phyloP scores from a whole-genome alignment of 2,329 filamentous ascomycete genomes.

The Sporothrix pallida region DNA sequence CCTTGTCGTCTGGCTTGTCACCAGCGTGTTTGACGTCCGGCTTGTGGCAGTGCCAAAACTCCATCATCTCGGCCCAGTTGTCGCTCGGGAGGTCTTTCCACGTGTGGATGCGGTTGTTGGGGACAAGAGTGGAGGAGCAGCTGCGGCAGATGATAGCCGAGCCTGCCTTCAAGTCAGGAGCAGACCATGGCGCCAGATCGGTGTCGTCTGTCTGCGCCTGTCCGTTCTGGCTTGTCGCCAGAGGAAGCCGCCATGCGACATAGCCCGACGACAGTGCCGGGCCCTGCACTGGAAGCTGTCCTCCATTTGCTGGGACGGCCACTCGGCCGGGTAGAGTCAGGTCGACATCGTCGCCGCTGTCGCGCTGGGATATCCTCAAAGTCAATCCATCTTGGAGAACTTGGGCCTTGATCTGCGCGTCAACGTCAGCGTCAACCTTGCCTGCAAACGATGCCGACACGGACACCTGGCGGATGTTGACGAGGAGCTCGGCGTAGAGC shows the following conservation, averaged over 20 bases:
- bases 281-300: constrained; percentile 41
- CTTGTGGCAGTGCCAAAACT: constrained; percentile 99
- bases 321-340: constrained; percentile 53
- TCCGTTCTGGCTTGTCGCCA: neutral
- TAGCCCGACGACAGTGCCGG: constrained; percentile 42
- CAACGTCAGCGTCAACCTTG: constrained; percentile 48
- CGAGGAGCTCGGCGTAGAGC: constrained; percentile 69
- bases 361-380: constrained; percentile 50
- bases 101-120: constrained; percentile 48
- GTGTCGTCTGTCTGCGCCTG: constrained; percentile 37
- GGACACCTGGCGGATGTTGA: constrained; percentile 69
- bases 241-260: constrained; percentile 59
- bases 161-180: constrained; percentile 52
- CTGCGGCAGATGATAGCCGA: constrained; percentile 52
- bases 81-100: constrained; percentile 97
- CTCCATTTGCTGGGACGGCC: constrained; percentile 43
- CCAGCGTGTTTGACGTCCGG: constrained; percentile 55
- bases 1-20: neutral
- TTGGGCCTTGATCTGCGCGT: constrained; percentile 50
- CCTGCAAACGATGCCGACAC: constrained; percentile 59
- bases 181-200: constrained; percentile 59
- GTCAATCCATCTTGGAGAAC: constrained; percentile 52
- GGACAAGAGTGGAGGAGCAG: constrained; percentile 50
- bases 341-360: constrained; percentile 47
- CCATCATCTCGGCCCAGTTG: constrained; percentile 99